Conservation (phyloP, 2,329 filamentous ascomycete genomes). For the Fusarium sp. region DNA sequence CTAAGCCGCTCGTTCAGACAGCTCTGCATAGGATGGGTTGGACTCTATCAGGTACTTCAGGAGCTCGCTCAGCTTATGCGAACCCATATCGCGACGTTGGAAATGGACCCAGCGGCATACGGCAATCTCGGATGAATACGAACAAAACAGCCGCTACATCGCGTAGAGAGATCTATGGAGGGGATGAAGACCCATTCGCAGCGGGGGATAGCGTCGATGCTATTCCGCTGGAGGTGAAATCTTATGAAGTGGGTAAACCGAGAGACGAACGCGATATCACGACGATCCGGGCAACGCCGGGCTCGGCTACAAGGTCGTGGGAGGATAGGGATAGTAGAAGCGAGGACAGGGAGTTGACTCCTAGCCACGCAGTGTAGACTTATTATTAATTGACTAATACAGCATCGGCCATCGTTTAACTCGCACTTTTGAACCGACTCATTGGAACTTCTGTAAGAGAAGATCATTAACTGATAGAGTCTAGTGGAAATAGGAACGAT, state of each 20-base stretch:
- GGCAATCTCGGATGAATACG: conserved; percentile 6
- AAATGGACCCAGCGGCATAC: neutral
- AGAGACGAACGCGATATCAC: neutral
- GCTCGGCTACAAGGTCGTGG: conserved; percentile 15
- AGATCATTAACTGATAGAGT: neutral
- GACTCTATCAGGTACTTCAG: conserved; percentile 20
- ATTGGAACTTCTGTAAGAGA: neutral
- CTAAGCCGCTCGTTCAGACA: conserved; percentile 15
- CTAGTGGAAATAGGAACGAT: neutral
- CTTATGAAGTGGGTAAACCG: neutral
- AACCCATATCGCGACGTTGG: conserved; percentile 3
- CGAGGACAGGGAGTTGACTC: conserved; percentile 23
- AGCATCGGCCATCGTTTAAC: neutral
- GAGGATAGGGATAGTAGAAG: conserved; percentile 12
- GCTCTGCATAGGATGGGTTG: conserved; percentile 15
- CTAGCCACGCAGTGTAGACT: conserved; percentile 21
- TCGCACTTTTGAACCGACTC: neutral
- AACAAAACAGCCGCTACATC: conserved; percentile 8
- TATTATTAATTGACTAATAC: neutral
- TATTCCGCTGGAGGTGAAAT: conserved; percentile 13
- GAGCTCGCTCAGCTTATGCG: conserved; percentile 11
- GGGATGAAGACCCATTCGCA: conserved; percentile 22
- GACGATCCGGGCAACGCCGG: neutral
- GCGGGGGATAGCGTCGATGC: conserved; percentile 13
- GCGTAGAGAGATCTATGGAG: conserved; percentile 11